A percentile compares a stretch with the other conserved stretches of the same genome.
Conservation (phyloP, 495 filamentous ascomycete genomes). For the Cenococcum geophilum region DNA sequence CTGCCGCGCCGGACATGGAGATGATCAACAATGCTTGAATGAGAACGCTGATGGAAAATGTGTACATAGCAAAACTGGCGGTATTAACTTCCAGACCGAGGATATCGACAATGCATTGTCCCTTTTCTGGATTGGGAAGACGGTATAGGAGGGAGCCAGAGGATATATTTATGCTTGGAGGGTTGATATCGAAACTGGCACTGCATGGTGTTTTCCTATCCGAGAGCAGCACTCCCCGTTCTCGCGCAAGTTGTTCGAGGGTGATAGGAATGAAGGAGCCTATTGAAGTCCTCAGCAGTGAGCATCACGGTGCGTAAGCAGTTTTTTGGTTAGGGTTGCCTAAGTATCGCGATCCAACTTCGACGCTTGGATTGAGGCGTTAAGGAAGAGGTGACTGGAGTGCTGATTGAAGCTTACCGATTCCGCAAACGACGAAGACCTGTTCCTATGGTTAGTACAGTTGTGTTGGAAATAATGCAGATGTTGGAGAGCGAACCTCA, state of each 20-base stretch:
- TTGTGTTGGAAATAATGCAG: neutral
- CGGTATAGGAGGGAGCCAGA: neutral
- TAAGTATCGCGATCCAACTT: neutral
- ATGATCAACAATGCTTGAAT: conserved; percentile 86
- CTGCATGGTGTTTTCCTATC: conserved; percentile 70
- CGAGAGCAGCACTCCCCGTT: conserved; percentile 76
- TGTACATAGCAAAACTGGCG: conserved; percentile 97
- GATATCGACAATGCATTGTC: conserved; percentile 77
- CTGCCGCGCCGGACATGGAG: conserved; percentile 90
- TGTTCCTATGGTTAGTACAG: conserved; percentile 1
- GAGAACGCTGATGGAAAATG: conserved; percentile 85
- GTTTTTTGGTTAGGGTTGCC: neutral
- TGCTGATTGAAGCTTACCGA: conserved; percentile 51
- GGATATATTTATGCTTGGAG: conserved; percentile 29
- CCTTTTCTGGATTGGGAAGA: conserved; percentile 33
- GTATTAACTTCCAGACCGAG: conserved; percentile 87
- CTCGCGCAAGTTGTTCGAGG: conserved; percentile 85
- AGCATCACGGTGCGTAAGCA: neutral
- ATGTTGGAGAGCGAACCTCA: conserved; percentile 45
- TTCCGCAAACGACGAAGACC: conserved; percentile 86
- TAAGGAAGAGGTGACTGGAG: neutral
- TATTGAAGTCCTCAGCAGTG: conserved; percentile 28
- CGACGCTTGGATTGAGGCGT: conserved; percentile 2
- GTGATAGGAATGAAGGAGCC: conserved; percentile 97
- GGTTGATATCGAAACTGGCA: conserved; percentile 42